Conservation (phyloP, 2,329 filamentous ascomycete genomes). For the Exserohilum turcica region DNA sequence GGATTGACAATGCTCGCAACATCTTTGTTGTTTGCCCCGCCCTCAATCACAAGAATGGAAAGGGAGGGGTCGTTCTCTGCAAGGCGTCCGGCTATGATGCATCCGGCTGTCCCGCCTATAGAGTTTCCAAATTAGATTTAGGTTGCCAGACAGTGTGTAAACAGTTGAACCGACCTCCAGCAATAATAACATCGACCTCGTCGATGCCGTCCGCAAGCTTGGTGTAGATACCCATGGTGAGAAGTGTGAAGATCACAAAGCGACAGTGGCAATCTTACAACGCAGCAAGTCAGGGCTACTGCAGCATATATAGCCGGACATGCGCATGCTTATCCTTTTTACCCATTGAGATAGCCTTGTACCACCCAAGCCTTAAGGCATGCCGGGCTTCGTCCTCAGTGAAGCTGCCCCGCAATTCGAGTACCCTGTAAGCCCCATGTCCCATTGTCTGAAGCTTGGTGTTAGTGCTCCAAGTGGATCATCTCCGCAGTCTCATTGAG, state of each 20-base stretch:
- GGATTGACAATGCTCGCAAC: slow-evolving; percentile 59
- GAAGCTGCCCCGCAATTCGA: neutral
- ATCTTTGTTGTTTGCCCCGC: slow-evolving; percentile 59
- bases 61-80: slow-evolving; percentile 46
- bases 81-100: slow-evolving; percentile 53
- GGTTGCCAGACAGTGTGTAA: neutral
- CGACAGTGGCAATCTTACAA: neutral
- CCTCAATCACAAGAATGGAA: slow-evolving; percentile 56
- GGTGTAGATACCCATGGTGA: slow-evolving; percentile 37
- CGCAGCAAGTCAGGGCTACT: neutral
- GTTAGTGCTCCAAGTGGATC: neutral
- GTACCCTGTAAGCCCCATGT: neutral
- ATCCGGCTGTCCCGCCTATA: slow-evolving; percentile 48
- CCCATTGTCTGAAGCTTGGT: slow-evolving; percentile 4
- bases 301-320: slow-evolving; percentile 3
- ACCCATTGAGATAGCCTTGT: neutral
- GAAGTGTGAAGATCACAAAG: neutral
- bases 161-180: slow-evolving; percentile 49
- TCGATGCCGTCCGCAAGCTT: slow-evolving; percentile 47
- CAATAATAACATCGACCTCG: slow-evolving; percentile 60
- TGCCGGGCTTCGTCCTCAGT: neutral
- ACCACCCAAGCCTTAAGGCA: neutral
- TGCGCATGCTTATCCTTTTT: neutral
- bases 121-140: neutral
- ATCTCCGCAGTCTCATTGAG: neutral